Evolutionary conservation across 2,329 filamentous ascomycete genomes (phyloP), one percentile per base, ranked within the genome.

Genomic region (Trichoderma arundinaceum): DNA sequence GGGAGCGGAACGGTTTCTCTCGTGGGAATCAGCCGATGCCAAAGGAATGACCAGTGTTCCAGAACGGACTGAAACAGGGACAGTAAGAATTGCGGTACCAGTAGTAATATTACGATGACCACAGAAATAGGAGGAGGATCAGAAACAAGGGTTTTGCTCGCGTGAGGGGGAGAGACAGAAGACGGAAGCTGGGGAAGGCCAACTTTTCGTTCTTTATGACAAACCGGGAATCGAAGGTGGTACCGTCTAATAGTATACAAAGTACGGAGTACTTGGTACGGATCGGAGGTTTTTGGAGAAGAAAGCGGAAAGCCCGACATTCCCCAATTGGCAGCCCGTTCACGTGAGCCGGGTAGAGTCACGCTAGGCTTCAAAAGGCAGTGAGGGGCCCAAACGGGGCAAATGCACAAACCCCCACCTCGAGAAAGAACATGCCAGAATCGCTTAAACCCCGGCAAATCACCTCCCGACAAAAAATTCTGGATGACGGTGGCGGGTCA

Each of bases 401-500:
- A 66, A 66, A 48, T 48, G 49, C 57, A 49, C 3, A 54, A 56
- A 38, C 43, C 64, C 52, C 64, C 64, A 61, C 48, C 22, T 41
- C 35, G 33, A 49, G 10, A 48, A 4, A 64, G 60, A 56, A 64
- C 52, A 64, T 64, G 61, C 56, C 53, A 66, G 48, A 39, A 51
- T 39, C 64, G 64, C 8, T 46, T 66, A 66, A 66, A 61, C 41
- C 4, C 43, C 64, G 64, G 64, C 53, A 28, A 28, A 66, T 32
- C 3, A 19, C 2, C 32, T 41, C 41, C 43, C 48, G 15, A 33
- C 41, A 48, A 44, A 60, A 65, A 65, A 53, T 39, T 60, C 51
- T 66, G 48, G 57, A 66, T 66, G 64, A 66, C 57, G 64, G 64
- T 33, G 64, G 64, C 57, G 56, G 64, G 52, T 35, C 51, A 22